Conservation (phyloP, 192 early-diverging fungal genomes). For the Jimgerdemannia lactiflua region DNA sequence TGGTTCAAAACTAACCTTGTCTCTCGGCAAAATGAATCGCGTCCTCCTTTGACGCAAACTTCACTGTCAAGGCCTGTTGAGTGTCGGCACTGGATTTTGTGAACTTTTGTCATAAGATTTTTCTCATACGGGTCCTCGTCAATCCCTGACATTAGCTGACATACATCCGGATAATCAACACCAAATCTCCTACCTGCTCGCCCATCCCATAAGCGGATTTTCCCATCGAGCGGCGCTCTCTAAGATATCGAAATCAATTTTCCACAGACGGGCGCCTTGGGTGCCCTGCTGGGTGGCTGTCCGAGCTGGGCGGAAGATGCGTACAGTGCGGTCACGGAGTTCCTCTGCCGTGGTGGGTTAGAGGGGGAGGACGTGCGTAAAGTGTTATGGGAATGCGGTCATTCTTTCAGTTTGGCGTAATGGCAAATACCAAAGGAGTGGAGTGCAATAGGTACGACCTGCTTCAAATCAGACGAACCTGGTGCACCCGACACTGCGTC, state of each 20-base stretch:
- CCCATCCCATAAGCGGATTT: constrained; percentile 96
- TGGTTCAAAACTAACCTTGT: constrained; percentile 51
- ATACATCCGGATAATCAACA: neutral
- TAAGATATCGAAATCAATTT: constrained; percentile 86
- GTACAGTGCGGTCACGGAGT: constrained; percentile 70
- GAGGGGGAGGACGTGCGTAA: neutral
- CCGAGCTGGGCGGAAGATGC: constrained; percentile 81
- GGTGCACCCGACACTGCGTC: constrained; percentile 22
- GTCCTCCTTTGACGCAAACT: constrained; percentile 84
- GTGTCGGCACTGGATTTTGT: constrained; percentile 66
- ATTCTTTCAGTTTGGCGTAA: neutral
- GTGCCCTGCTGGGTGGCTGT: constrained; percentile 86
- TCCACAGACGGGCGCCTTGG: constrained; percentile 78
- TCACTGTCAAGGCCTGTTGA: constrained; percentile 75
- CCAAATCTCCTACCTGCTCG: constrained; percentile 56
- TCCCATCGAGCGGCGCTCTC: constrained; percentile 82
- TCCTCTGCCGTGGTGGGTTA: constrained; percentile 28
- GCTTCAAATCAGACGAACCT: constrained; percentile 9
- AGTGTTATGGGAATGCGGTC: neutral
- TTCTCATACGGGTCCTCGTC: neutral
- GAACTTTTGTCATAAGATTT: neutral
- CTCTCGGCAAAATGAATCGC: constrained; percentile 94
- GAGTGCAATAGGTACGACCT: neutral
- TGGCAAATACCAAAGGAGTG: neutral
- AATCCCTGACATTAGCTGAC: neutral